Evolutionary conservation across 2,329 filamentous ascomycete species (phyloP).

Genomic region (Trichoderma oligosporum): DNA sequence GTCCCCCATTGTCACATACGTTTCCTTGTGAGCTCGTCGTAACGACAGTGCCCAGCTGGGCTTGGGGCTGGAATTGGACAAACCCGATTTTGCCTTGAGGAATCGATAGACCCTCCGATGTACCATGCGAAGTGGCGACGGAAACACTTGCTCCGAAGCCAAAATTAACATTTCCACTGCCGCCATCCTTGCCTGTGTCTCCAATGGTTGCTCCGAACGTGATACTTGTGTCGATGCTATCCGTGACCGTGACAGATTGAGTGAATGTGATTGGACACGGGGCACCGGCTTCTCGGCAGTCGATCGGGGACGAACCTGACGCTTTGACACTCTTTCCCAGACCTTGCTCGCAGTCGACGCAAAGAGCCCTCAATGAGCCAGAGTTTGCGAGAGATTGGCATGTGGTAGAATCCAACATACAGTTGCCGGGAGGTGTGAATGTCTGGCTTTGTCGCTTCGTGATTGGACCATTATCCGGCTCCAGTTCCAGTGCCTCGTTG

Average conservation of each 20-base stretch:
- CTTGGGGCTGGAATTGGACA: conserved; percentile 17
- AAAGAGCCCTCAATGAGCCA: conserved; percentile 9
- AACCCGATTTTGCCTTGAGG: conserved; percentile 14
- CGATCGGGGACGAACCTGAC: conserved; percentile 1
- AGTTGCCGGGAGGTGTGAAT: conserved; percentile 1
- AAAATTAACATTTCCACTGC: conserved; percentile 6
- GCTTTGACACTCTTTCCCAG: conserved; percentile 15
- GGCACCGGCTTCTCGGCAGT: conserved; percentile 7
- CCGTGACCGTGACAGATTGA: conserved; percentile 7
- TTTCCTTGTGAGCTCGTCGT: conserved; percentile 3
- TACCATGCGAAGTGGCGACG: conserved; percentile 10
- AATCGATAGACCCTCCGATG: conserved; percentile 13
- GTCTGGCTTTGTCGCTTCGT: conserved; percentile 17
- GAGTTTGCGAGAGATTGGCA: conserved; percentile 16
- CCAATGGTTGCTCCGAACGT: conserved; percentile 16
- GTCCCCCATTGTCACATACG: conserved; percentile 3
- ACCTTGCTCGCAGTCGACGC: conserved; percentile 15
- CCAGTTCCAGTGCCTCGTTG: not conserved
- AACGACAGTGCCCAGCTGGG: conserved; percentile 13
- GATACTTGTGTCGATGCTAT: conserved; percentile 11
- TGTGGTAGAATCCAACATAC: not conserved
- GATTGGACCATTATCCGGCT: not conserved
- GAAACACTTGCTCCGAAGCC: conserved; percentile 12
- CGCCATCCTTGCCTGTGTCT: conserved; percentile 9
- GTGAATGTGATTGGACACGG: conserved; percentile 17